Percentiles rank a stretch among this genome's conserved stretches.
Evolutionary conservation across 768 basidiomycete genomes (phyloP).

Genomic region (Lactarius hatsudake): DNA sequence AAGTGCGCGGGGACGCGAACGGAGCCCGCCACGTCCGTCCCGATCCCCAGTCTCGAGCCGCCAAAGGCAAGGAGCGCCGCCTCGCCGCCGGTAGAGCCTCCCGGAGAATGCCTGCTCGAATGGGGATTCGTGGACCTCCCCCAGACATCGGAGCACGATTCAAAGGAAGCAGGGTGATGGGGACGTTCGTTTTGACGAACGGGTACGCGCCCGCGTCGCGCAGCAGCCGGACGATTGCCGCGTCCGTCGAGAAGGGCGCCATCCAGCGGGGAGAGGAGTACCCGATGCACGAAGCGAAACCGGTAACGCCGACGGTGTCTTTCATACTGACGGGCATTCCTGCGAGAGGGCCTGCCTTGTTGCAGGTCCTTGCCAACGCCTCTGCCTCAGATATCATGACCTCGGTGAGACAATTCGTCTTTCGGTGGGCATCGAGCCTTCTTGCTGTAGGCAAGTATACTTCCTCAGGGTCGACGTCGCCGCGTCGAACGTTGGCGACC

Average conservation of each 20-base stretch:
- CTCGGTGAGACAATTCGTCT: conserved; percentile 69
- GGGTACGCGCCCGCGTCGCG: conserved; percentile 62
- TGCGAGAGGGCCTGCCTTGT: conserved; percentile 46
- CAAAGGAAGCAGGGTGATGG: conserved; percentile 59
- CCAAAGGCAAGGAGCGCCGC: conserved; percentile 62
- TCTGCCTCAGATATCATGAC: conserved; percentile 54
- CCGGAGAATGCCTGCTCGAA: conserved; percentile 50
- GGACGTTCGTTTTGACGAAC: conserved; percentile 66
- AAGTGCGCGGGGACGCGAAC: conserved; percentile 65
- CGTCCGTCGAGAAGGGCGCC: conserved; percentile 43
- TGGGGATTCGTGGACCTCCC: conserved; percentile 61
- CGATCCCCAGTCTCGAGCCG: conserved; percentile 38
- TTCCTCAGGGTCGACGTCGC: conserved; percentile 36
- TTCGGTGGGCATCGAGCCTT: conserved; percentile 48
- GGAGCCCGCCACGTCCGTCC: conserved; percentile 68
- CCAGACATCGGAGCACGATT: conserved; percentile 55
- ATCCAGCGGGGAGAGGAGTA: conserved; percentile 49
- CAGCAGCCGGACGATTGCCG: conserved; percentile 50
- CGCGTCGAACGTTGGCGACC: conserved; percentile 35
- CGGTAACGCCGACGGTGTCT: conserved; percentile 55
- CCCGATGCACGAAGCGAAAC: conserved; percentile 58
- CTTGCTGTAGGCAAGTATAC: conserved; percentile 52
- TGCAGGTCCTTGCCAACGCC: conserved; percentile 38
- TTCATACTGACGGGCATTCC: conserved; percentile 71
- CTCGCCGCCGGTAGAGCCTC: conserved; percentile 72